These are phyloP conservation scores for Talaromyces verruculosus DNA, from an alignment of 2,329 filamentous ascomycete genomes.

Conservation along the genomic window DNA sequence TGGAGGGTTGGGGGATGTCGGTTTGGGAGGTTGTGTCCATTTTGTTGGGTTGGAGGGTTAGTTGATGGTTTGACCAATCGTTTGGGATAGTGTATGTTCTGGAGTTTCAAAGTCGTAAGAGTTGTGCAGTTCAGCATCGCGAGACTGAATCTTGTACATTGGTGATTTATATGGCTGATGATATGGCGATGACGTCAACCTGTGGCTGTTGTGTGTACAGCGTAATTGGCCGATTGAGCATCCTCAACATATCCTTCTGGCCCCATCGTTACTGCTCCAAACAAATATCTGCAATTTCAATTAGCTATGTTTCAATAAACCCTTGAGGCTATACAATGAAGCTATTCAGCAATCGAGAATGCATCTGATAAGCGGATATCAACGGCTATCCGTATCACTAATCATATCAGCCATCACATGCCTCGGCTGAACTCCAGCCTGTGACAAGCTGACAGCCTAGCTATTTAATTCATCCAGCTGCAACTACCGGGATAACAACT, in stretches of 20 bases:
- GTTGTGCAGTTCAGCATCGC: not conserved
- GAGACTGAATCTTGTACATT: no score
- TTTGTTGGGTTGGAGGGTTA: not conserved
- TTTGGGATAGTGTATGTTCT: not conserved
- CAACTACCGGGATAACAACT: not conserved
- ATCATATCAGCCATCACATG: not conserved
- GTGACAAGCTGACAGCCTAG: not conserved
- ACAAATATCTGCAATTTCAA: not conserved
- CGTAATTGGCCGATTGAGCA: not conserved
- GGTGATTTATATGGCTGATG: not conserved
- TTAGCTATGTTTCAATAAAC: not conserved
- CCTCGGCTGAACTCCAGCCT: not conserved
- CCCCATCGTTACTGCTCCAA: not conserved
- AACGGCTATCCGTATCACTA: not conserved
- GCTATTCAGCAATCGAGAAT: not conserved
- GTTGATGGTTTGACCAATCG: not conserved
- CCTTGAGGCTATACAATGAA: not conserved
- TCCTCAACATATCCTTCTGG: not conserved
- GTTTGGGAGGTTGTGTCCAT: constrained; percentile 23
- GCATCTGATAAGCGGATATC: constrained; percentile 3
- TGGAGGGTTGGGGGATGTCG: constrained; percentile 34
- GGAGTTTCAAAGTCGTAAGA: not conserved
- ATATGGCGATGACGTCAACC: constrained; percentile 19
- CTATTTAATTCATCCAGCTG: not conserved
- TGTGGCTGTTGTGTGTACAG: not conserved